Evolutionary conservation across 106 monocot species (phyloP).

Genomic region (Acorus calamus): DNA sequence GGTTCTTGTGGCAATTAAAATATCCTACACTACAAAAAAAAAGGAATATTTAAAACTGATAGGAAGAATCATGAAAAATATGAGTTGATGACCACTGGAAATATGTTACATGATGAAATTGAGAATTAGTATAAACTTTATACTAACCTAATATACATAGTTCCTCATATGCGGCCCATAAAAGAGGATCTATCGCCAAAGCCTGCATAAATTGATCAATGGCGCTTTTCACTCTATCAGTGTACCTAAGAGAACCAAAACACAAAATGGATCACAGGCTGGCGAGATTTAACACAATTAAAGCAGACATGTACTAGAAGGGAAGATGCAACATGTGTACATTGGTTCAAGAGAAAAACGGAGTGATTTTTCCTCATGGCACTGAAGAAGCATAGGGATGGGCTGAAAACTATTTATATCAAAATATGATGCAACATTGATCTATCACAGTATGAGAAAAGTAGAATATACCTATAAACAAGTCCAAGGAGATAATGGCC

Average conservation of each 20-base stretch:
- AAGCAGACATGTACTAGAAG: too few species aligned
- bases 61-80: too few species aligned
- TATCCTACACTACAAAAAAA: too few species aligned
- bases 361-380: too few species aligned
- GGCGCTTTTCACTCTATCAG: conserved; percentile 59
- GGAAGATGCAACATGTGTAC: too few species aligned
- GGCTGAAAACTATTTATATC: neutral
- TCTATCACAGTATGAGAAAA: conserved; percentile 2
- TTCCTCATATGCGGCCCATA: conserved; percentile 98
- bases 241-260: conserved; percentile 38
- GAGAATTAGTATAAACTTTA: neutral
- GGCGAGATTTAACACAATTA: too few species aligned
- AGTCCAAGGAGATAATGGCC: conserved; percentile 95
- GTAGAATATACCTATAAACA: conserved; percentile 56
- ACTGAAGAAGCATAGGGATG: neutral
- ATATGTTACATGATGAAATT: too few species aligned
- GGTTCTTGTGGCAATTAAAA: too few species aligned
- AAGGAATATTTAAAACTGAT: too few species aligned
- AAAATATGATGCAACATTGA: too few species aligned
- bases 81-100: too few species aligned
- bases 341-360: too few species aligned
- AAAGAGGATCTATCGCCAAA: conserved; percentile 76
- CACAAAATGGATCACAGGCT: neutral
- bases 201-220: conserved; percentile 79
- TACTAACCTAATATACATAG: conserved; percentile 69